These are phyloP conservation scores for Dictyostelium citrinum DNA, from an alignment of 78 protist species.

Conservation along the genomic window DNA sequence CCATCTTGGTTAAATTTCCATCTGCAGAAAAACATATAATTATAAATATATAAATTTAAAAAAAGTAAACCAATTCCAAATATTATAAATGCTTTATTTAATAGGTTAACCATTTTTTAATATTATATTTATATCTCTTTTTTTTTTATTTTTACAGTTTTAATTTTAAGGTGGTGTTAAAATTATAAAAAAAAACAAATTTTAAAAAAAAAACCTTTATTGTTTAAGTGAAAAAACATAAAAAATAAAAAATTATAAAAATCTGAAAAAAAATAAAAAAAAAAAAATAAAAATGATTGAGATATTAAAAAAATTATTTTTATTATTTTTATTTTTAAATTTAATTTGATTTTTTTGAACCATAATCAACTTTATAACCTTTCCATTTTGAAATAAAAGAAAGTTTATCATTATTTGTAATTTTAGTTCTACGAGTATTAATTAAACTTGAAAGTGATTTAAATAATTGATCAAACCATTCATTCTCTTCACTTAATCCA, in stretches of 20 bases:
- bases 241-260: not conserved
- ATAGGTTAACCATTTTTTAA: not conserved
- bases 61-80: not conserved
- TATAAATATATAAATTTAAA: slow-evolving; percentile 16
- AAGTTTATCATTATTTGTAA: slow-evolving; percentile 26
- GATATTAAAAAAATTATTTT: not conserved
- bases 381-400: slow-evolving; percentile 56
- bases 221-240: not conserved
- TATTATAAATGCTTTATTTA: slow-evolving; percentile 8
- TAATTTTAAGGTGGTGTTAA: not conserved
- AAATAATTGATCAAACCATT: slow-evolving; percentile 42
- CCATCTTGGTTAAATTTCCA: slow-evolving; percentile 7
- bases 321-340: not conserved
- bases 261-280: not conserved
- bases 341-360: slow-evolving; percentile 1
- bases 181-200: too few relatives aligned
- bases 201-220: too few relatives aligned
- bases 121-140: not conserved
- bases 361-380: slow-evolving; percentile 52
- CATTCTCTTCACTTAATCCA: not conserved
- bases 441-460: slow-evolving; percentile 3
- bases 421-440: slow-evolving; percentile 48
- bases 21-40: slow-evolving; percentile 23
- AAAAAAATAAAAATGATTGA: not conserved
- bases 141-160: not conserved